Evolutionary conservation across 768 basidiomycete genomes (phyloP).

Genomic region (Artomyces pyxidatus): DNA sequence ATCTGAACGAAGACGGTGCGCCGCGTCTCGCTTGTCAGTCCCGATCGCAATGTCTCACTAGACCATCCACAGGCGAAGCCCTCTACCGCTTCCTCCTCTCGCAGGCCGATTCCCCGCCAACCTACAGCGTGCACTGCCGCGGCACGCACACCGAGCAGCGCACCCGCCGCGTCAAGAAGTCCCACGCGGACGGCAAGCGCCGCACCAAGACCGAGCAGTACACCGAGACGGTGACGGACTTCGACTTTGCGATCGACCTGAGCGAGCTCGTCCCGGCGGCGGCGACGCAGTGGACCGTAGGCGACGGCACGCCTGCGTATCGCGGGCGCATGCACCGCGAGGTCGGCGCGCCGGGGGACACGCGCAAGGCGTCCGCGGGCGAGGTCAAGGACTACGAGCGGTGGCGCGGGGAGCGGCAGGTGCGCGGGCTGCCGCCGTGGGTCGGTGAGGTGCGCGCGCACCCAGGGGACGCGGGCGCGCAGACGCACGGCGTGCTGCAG

Average conservation of each 20-base stretch:
- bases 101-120: conserved; percentile 40
- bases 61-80: conserved; percentile 42
- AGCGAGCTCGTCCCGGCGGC: conserved; percentile 30
- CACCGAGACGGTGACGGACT: conserved; percentile 54
- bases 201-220: conserved; percentile 37
- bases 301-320: conserved; percentile 56
- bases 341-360: conserved; percentile 31
- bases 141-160: conserved; percentile 53
- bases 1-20: conserved; percentile 58
- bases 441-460: conserved; percentile 14
- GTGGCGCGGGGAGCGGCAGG: conserved; percentile 36
- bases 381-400: conserved; percentile 36
- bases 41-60: neutral
- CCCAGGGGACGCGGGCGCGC: neutral
- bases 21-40: conserved; percentile 1
- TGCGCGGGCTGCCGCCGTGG: conserved; percentile 49
- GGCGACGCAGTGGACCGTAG: conserved; percentile 49
- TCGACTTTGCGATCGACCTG: conserved; percentile 59
- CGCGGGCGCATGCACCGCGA: conserved; percentile 57
- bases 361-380: conserved; percentile 32
- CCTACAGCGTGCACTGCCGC: conserved; percentile 36
- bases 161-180: conserved; percentile 36
- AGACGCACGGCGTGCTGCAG: conserved; percentile 5
- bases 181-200: conserved; percentile 26
- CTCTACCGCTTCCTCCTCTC: conserved; percentile 67